Evolutionary conservation across 257 asterid genomes (phyloP).

Genomic region (Cordia subcordata): DNA sequence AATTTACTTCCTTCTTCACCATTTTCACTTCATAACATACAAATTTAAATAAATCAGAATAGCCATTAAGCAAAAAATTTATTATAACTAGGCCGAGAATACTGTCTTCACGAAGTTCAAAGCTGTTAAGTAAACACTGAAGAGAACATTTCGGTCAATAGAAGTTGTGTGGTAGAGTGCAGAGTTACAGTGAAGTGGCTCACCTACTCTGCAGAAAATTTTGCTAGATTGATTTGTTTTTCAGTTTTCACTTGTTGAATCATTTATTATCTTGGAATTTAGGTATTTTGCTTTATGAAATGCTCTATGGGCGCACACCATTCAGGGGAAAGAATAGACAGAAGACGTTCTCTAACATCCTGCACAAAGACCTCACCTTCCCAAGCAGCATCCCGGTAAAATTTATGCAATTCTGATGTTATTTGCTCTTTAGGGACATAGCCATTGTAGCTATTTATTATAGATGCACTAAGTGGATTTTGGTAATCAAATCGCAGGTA

Average conservation of each 20-base stretch:
- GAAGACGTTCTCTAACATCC: conserved; percentile 86
- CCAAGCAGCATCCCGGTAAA: conserved; percentile 95
- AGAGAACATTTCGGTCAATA: too few relatives aligned
- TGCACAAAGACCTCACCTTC: conserved; percentile 95
- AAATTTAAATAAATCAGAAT: not conserved
- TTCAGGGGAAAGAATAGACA: conserved; percentile 97
- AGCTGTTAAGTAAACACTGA: too few relatives aligned
- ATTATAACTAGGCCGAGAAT: too few relatives aligned
- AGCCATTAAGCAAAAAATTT: too few relatives aligned
- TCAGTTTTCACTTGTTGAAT: too few relatives aligned
- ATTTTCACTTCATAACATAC: too few relatives aligned
- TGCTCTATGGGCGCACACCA: conserved; percentile 97
- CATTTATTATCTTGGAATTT: conserved; percentile 9
- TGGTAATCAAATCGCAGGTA: conserved; percentile 40
- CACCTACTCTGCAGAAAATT: too few relatives aligned
- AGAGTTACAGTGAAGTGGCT: too few relatives aligned
- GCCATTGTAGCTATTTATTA: not conserved
- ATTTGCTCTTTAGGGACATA: not conserved
- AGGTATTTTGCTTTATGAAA: conserved; percentile 89
- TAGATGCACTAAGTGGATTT: not conserved
- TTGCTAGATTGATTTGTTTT: too few relatives aligned
- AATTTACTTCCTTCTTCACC: too few relatives aligned
- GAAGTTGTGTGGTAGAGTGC: too few relatives aligned
- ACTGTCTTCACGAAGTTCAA: too few relatives aligned
- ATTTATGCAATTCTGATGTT: not conserved